Evolutionary conservation across 2,329 filamentous ascomycete species (phyloP).

Genomic region (Diaporthe aspalathi): DNA sequence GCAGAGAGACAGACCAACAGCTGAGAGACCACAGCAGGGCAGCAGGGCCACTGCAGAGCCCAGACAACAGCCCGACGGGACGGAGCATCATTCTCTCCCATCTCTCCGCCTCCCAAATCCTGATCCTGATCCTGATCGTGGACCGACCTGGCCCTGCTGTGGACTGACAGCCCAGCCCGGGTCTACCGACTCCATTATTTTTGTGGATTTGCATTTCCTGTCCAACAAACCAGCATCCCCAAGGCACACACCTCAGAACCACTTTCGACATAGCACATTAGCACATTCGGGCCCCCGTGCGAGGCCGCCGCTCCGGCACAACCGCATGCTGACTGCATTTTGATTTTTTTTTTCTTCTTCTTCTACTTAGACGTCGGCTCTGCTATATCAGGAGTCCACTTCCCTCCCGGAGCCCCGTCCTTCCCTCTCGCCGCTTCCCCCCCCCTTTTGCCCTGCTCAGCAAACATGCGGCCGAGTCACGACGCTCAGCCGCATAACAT

Average conservation of each 20-base stretch:
- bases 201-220: background rate
- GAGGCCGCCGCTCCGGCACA: conserved; percentile 29
- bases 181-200: background rate
- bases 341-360: background rate
- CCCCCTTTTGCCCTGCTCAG: conserved; percentile 39
- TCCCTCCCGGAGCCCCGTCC: background rate
- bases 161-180: too few relatives aligned
- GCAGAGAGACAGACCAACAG: background rate
- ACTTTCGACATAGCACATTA: too few relatives aligned
- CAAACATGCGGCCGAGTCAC: conserved; percentile 67
- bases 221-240: too few relatives aligned
- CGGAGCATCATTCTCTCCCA: conserved; percentile 25
- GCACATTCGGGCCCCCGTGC: conserved; percentile 22
- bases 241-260: too few relatives aligned
- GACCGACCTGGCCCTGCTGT: too few relatives aligned
- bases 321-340: conserved; percentile 12
- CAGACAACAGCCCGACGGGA: background rate
- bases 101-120: background rate
- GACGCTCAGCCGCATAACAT: conserved; percentile 63
- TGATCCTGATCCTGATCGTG: background rate
- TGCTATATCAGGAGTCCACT: conserved; percentile 26
- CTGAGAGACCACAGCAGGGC: background rate
- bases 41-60: too few relatives aligned
- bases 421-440: too few relatives aligned
- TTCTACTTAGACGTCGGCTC: too few relatives aligned